Base-by-base conservation (phyloP, 257 asterid genomes). In the Lycium ferocissimum region DNA sequence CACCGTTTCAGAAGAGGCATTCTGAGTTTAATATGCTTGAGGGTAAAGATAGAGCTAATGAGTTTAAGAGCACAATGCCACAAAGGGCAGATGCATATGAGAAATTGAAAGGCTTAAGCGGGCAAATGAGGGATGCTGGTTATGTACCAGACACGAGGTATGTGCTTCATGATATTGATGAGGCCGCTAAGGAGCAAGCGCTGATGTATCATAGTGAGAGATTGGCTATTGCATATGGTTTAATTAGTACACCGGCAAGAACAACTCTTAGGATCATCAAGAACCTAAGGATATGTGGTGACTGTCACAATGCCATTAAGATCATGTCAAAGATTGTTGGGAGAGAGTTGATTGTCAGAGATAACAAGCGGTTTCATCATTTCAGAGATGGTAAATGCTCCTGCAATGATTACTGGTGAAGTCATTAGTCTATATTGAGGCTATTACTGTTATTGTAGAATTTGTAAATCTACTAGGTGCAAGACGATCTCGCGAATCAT, bases 191-290 rank as follows among this genome's bases (percentile, higher is more conserved):
- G 75, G 87, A 85, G 84, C 69, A 62, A 61, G 87, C 87, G 8
- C 53, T 85, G 56, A 85, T 85, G 87, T 85, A 85, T 85, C 87
- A 85, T 73, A 85, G 87, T 51, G 87, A 85, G 56, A 70, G 87
- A 7, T 85, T 85, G 87, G 87, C 87, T 18, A 85, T 85, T 35
- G 87, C 87, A 9, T 85, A 85, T 85, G 87, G 87, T 79, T 79
- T 85, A 54, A 85, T 85, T 56, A 85, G 80, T 22, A 85, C 87
- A 49, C 87, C 84, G 7, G 87, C 87, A n/a, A 85, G 87, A 57
- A 65, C 84, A 18, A 78, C 84, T 18, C 87, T 85, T n/a, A 79
- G 84, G 84, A 65, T 85, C 69, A 84, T 84, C 54, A 84, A 84
- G 80, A 84, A 84, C 83, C 87, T 84, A 14, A 26, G 87, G 47